These are phyloP conservation scores for Tetratostichococcus sp. DNA, from an alignment of 139 green algal species.

Conservation along the genomic window DNA sequence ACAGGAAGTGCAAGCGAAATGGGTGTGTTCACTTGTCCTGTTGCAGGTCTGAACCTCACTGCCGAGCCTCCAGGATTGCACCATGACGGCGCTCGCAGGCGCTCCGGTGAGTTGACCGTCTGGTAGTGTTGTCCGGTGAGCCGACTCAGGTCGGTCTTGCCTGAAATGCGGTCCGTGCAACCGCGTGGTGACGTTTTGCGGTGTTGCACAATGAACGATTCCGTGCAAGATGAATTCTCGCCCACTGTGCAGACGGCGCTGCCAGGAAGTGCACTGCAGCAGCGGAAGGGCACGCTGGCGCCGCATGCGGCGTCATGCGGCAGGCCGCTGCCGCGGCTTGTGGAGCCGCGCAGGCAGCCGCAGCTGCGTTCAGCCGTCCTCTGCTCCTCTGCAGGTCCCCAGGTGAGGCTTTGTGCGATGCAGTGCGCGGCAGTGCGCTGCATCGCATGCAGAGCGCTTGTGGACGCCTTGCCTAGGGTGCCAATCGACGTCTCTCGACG, in stretches of 20 bases:
- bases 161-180: too few species aligned
- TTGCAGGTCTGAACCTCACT: too few species aligned
- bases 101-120: background rate
- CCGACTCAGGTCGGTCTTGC: too few species aligned
- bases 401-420: too few species aligned
- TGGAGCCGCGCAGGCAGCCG: background rate
- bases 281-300: background rate
- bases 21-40: too few species aligned
- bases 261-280: background rate
- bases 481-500: background rate
- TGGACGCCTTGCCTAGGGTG: too few species aligned
- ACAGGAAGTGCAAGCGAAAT: too few species aligned
- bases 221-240: background rate
- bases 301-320: background rate
- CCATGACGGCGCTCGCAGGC: background rate
- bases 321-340: background rate
- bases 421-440: too few species aligned
- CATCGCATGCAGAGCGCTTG: too few species aligned
- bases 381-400: too few species aligned
- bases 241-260: background rate
- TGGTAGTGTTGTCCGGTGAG: too few species aligned
- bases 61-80: background rate
- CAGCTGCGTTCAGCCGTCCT: background rate
- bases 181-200: too few species aligned
- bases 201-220: background rate